Evolutionary conservation across 371 early-diverging fungal genomes (phyloP).

Genomic region (Apophysomyces variabilis): DNA sequence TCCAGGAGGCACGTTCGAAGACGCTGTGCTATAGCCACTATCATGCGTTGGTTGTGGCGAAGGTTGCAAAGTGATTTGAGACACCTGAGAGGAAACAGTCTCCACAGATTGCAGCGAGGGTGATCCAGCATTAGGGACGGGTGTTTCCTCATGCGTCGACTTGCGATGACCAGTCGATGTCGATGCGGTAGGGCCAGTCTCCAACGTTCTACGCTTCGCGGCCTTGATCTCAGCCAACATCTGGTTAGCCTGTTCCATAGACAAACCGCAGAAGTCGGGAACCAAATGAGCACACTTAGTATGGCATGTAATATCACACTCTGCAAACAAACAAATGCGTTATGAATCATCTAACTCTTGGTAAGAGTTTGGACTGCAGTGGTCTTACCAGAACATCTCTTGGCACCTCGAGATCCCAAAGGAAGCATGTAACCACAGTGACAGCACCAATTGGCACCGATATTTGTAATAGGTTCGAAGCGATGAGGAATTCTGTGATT

Average conservation of each 20-base stretch:
- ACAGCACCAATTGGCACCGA: constrained; percentile 93
- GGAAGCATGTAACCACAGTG: constrained; percentile 98
- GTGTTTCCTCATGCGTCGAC: neutral
- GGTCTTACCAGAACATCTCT: constrained; percentile 58
- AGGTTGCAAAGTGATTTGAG: constrained; percentile 21
- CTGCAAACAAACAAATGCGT: constrained; percentile 28
- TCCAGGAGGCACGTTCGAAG: constrained; percentile 1
- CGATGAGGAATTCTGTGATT: constrained; percentile 96
- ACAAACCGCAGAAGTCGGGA: constrained; percentile 94
- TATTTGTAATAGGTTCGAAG: constrained; percentile 80
- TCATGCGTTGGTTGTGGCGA: constrained; percentile 19
- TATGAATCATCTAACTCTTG: neutral
- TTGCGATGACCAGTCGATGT: constrained; percentile 11
- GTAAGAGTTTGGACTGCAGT: neutral
- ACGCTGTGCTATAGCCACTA: constrained; percentile 21
- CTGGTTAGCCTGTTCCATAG: constrained; percentile 83
- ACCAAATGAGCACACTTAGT: constrained; percentile 86
- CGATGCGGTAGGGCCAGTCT: constrained; percentile 18
- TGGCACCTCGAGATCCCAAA: constrained; percentile 74
- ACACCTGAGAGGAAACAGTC: constrained; percentile 17
- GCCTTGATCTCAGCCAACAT: constrained; percentile 81
- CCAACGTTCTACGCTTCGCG: constrained; percentile 49
- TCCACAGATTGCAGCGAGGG: constrained; percentile 17
- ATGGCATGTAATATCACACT: constrained; percentile 89
- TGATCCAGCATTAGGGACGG: neutral